Percentiles rank a stretch among this genome's conserved stretches.
These are phyloP conservation scores for Centaurea solstitialis DNA, from an alignment of 129 eudicot species.

Conservation along the genomic window DNA sequence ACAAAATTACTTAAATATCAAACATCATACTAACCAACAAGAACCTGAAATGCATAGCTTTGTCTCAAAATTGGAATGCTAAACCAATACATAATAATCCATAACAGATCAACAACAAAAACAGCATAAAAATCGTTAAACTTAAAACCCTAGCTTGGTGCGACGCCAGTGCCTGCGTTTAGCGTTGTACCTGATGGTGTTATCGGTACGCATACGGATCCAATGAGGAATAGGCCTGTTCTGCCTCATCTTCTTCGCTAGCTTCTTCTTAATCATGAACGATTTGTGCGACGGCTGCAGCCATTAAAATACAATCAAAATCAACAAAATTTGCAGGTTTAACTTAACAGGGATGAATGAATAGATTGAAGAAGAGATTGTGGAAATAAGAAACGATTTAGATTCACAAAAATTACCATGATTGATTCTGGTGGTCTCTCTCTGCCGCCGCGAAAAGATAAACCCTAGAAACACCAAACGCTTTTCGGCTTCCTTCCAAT, in stretches of 20 bases:
- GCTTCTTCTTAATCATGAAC: constrained; percentile 80
- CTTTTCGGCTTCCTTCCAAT: neutral
- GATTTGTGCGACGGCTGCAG: constrained; percentile 89
- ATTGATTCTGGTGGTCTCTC: neutral
- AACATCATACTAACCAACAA: neutral
- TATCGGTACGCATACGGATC: constrained; percentile 66
- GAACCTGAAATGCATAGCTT: neutral
- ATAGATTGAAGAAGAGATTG: neutral
- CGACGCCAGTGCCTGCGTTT: constrained; percentile 95
- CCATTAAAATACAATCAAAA: neutral
- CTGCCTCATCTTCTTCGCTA: constrained; percentile 89
- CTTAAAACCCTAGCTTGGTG: constrained; percentile 72
- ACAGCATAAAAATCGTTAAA: neutral
- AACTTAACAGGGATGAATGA: neutral
- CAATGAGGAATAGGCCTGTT: constrained; percentile 73
- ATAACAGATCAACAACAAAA: neutral
- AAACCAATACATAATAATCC: neutral
- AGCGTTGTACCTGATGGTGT: constrained; percentile 71
- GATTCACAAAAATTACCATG: constrained; percentile 20
- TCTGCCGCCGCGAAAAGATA: constrained; percentile 6
- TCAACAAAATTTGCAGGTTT: neutral
- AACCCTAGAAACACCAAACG: constrained; percentile 27
- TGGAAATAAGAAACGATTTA: neutral
- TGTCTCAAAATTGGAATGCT: neutral
- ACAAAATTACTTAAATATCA: neutral